A percentile compares a stretch with the other conserved stretches of the same genome.
Conservation (phyloP, 2,329 filamentous ascomycete species). For the Apiospora kogelbergensis region DNA sequence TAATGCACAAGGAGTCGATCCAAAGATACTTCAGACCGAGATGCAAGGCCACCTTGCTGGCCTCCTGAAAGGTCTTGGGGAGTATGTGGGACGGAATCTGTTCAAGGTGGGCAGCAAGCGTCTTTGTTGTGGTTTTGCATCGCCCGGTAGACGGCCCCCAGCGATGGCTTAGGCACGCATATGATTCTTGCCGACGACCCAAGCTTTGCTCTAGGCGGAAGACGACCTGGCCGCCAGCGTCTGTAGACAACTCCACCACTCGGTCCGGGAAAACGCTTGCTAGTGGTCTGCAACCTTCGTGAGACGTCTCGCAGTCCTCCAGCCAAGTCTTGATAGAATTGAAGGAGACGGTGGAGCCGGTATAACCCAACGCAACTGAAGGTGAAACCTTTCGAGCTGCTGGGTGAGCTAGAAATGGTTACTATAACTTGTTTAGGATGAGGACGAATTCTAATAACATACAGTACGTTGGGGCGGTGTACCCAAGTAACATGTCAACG, state of each 20-base stretch:
- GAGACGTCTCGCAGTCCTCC: neutral
- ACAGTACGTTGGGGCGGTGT: neutral
- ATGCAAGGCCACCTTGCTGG: neutral
- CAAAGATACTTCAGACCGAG: conserved; percentile 12
- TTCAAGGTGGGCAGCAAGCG: neutral
- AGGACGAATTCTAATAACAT: neutral
- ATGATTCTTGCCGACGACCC: neutral
- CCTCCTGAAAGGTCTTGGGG: conserved; percentile 10
- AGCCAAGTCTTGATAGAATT: neutral
- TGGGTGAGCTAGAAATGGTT: neutral
- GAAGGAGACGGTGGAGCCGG: neutral
- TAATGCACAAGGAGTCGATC: conserved; percentile 16
- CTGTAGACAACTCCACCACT: neutral
- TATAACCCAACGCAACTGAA: neutral
- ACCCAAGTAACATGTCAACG: too few relatives aligned
- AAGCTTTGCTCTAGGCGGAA: neutral
- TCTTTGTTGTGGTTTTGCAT: neutral
- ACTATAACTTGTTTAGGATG: too few relatives aligned
- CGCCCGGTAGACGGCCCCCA: neutral
- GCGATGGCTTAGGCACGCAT: conserved; percentile 2
- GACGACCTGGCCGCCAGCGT: neutral
- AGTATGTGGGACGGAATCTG: neutral
- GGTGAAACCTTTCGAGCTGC: neutral
- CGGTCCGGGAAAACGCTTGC: neutral
- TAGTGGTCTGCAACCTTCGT: neutral